Evolutionary conservation across 768 basidiomycete species (phyloP).

Genomic region (Psilocybe cubensis): DNA sequence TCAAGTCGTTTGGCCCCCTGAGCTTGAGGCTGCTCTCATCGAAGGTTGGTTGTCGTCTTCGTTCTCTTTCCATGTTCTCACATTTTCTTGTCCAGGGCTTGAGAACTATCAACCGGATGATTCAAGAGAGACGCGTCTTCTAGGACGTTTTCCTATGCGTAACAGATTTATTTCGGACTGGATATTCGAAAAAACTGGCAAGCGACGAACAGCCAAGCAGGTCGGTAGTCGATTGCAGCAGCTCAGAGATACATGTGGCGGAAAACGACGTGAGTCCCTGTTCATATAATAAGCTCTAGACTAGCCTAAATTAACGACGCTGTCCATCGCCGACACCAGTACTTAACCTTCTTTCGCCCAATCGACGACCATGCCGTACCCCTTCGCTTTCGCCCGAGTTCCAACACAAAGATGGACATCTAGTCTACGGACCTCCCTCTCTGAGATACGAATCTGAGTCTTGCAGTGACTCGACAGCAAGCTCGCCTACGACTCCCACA

Average conservation of each 20-base stretch:
- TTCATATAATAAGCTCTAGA: slow-evolving; percentile 6
- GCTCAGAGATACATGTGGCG: slow-evolving; percentile 73
- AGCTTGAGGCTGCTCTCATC: slow-evolving; percentile 76
- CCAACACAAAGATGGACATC: slow-evolving; percentile 24
- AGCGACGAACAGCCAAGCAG: slow-evolving; percentile 75
- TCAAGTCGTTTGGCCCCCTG: slow-evolving; percentile 80
- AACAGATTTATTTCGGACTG: slow-evolving; percentile 83
- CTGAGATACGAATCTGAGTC: slow-evolving; percentile 38
- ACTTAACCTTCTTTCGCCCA: slow-evolving; percentile 48
- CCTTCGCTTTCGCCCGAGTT: slow-evolving; percentile 32
- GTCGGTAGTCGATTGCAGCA: slow-evolving; percentile 83
- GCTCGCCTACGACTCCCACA: slow-evolving; percentile 41
- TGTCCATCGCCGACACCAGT: slow-evolving; percentile 33
- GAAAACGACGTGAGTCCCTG: slow-evolving; percentile 62
- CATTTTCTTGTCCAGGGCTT: slow-evolving; percentile 48
- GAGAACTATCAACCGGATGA: slow-evolving; percentile 74
- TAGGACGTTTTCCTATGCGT: slow-evolving; percentile 78
- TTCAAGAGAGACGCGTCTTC: slow-evolving; percentile 70
- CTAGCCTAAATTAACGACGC: slow-evolving; percentile 6
- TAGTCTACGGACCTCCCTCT: slow-evolving; percentile 26
- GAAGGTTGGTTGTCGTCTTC: slow-evolving; percentile 53
- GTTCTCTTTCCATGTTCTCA: slow-evolving; percentile 1
- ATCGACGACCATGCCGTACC: slow-evolving; percentile 29
- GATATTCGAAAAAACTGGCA: slow-evolving; percentile 70
- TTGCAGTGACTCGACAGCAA: slow-evolving; percentile 42